phyloP scores from a whole-genome alignment of 1,139 yeast species.

The Hansenula sp. region DNA sequence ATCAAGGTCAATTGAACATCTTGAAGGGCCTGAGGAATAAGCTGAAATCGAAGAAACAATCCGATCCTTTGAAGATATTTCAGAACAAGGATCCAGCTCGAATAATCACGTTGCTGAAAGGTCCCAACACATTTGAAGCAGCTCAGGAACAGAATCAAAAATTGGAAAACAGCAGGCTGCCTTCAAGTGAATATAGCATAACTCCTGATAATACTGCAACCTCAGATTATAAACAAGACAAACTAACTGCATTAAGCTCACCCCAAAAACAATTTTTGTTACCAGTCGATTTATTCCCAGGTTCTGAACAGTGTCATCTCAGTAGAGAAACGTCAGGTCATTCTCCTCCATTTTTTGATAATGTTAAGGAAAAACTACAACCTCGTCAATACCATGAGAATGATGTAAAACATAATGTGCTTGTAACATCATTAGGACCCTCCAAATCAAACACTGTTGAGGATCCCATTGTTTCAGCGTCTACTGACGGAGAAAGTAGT shows the following conservation, averaged over 20 bases:
- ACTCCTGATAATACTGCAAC: slow-evolving; percentile 11
- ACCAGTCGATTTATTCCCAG: neutral
- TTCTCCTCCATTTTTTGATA: neutral
- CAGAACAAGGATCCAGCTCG: neutral
- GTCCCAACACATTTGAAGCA: neutral
- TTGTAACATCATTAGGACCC: too few relatives aligned
- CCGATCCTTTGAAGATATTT: neutral
- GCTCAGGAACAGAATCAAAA: neutral
- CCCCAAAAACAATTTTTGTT: neutral
- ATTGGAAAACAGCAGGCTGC: neutral
- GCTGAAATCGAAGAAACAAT: neutral
- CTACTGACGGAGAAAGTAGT: too few relatives aligned
- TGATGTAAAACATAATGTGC: too few relatives aligned
- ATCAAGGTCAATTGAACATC: neutral
- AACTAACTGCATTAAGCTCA: neutral
- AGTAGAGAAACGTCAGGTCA: neutral
- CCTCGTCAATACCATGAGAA: too few relatives aligned
- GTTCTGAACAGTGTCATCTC: neutral
- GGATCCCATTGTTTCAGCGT: too few relatives aligned
- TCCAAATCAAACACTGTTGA: too few relatives aligned
- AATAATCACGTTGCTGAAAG: too few relatives aligned
- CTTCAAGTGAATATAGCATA: slow-evolving; percentile 17
- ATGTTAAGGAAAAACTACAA: too few relatives aligned
- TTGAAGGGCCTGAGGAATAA: neutral
- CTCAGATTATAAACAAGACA: neutral